phyloP scores from a whole-genome alignment of 2,329 filamentous ascomycete genomes.

The Cladophialophora yegresii region DNA sequence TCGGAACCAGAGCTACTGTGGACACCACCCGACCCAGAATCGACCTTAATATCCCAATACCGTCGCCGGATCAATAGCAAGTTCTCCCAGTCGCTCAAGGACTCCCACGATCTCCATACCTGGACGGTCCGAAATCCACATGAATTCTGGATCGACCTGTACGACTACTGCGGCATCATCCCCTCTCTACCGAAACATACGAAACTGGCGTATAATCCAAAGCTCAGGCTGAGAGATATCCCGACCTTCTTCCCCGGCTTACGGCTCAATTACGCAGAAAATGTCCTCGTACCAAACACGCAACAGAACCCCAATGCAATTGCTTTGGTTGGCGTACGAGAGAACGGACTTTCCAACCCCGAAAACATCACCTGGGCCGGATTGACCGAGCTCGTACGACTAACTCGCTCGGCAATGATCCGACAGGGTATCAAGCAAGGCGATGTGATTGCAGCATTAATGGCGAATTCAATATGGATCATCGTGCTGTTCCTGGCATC shows the following conservation, averaged over 20 bases:
- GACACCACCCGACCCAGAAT: slow-evolving; percentile 29
- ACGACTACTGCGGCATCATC: slow-evolving; percentile 42
- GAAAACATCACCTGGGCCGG: slow-evolving; percentile 45
- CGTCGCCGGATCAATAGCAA: slow-evolving; percentile 32
- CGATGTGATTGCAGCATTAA: slow-evolving; percentile 46
- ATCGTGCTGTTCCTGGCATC: slow-evolving; percentile 48
- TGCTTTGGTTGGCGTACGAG: slow-evolving; percentile 47
- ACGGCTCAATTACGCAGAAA: slow-evolving; percentile 47
- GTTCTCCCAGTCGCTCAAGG: slow-evolving; percentile 25
- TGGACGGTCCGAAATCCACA: slow-evolving; percentile 47
- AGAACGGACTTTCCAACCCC: slow-evolving; percentile 42
- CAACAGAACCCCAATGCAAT: slow-evolving; percentile 42
- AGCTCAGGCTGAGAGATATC: slow-evolving; percentile 42
- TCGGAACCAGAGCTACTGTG: slow-evolving; percentile 23
- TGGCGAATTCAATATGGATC: slow-evolving; percentile 48
- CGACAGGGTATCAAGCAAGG: slow-evolving; percentile 43
- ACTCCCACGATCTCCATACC: slow-evolving; percentile 44
- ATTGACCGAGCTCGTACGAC: slow-evolving; percentile 44
- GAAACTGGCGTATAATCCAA: slow-evolving; percentile 45
- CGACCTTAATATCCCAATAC: slow-evolving; percentile 33
- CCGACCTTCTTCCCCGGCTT: slow-evolving; percentile 46
- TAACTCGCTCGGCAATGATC: slow-evolving; percentile 44
- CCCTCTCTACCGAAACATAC: slow-evolving; percentile 40
- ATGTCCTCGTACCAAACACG: slow-evolving; percentile 41
- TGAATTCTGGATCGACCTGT: slow-evolving; percentile 50